Evolutionary conservation across 345 rosid genomes (phyloP).

Genomic region (Limnanthes douglasii): DNA sequence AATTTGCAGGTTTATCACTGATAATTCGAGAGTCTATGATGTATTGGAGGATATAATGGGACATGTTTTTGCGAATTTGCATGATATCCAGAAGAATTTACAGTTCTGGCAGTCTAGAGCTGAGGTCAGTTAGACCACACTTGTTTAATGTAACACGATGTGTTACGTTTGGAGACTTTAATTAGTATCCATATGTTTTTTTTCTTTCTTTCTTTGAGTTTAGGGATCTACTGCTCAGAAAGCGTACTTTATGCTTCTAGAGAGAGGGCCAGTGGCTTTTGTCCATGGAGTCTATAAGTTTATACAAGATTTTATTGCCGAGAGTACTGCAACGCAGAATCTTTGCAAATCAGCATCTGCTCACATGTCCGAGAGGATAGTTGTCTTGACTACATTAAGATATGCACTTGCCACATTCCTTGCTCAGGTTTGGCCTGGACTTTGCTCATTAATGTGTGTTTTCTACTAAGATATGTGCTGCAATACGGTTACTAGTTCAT

Average conservation of each 20-base stretch:
- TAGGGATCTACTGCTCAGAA: conserved; percentile 62
- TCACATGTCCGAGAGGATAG: conserved; percentile 54
- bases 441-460: not conserved
- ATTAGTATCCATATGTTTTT: not conserved
- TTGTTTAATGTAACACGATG: too few relatives aligned
- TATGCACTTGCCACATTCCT: conserved; percentile 58
- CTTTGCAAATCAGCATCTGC: conserved; percentile 44
- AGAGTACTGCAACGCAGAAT: conserved; percentile 38
- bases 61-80: conserved; percentile 34
- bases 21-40: conserved; percentile 26
- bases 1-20: conserved; percentile 26
- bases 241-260: conserved; percentile 62
- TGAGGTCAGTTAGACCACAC: conserved; percentile 59
- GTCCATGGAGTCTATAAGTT: conserved; percentile 31
- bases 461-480: too few relatives aligned
- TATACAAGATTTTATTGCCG: conserved; percentile 20
- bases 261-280: conserved; percentile 88
- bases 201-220: conserved; percentile 1
- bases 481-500: too few relatives aligned
- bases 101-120: conserved; percentile 72
- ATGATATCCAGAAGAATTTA: conserved; percentile 51
- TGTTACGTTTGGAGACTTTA: not conserved
- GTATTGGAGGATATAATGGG: conserved; percentile 63
- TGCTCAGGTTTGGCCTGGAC: conserved; percentile 52
- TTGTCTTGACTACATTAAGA: conserved; percentile 41